Base-by-base conservation (phyloP, 225 moss, liverwort and hornwort genomes). In the Anthoceros angustus region DNA sequence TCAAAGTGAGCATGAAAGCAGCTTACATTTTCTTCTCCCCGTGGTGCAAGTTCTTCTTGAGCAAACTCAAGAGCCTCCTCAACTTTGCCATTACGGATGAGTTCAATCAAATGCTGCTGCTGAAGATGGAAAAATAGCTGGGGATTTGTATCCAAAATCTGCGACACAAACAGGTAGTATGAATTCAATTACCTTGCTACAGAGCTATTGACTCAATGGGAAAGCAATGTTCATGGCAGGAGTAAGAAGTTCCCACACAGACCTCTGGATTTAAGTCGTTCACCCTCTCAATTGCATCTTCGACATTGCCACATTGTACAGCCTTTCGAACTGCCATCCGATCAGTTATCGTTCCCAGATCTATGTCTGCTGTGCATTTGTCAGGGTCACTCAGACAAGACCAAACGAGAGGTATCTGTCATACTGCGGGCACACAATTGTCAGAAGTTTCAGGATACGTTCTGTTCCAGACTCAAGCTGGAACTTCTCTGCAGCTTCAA, bases 281-380 rank as follows among this genome's bases (percentile, higher is more conserved):
- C 71, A 92, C 92, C 83, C 88, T 92, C 76, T 92, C 92, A 74
- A 92, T 92, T 25, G 92, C 92, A 77, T 92, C 92, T 76, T 92
- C 88, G 48, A 92, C 92, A 64, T 92, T 86, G 63, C 92, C 92
- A 73, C 88, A 92, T 69, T 92, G 92, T 42, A 92, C 92, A 49
- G 92, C 92, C 71, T 92, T 92, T 40, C 92, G 80, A 62, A 92
- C 92, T 21, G 92, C 92, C 92, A 92, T 92, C 79, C 92, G 82
- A 78, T 92, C 92, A 43, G 92, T 92, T 66, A 92, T 92, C 39
- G 92, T 92, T 43, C 83, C 88, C 61, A 92, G 83, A 76, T 92
- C 92, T 81, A 92, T 83, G 76, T 92, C 92, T 84, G 92, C 92
- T 92, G 83, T 86, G 82, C 72, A 45, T 72, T 74, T 74, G 74